A percentile compares a stretch with the other conserved stretches of the same genome.
Evolutionary conservation across 169 alveolate genomes (phyloP).

Genomic region (Eimeria acervulina): DNA sequence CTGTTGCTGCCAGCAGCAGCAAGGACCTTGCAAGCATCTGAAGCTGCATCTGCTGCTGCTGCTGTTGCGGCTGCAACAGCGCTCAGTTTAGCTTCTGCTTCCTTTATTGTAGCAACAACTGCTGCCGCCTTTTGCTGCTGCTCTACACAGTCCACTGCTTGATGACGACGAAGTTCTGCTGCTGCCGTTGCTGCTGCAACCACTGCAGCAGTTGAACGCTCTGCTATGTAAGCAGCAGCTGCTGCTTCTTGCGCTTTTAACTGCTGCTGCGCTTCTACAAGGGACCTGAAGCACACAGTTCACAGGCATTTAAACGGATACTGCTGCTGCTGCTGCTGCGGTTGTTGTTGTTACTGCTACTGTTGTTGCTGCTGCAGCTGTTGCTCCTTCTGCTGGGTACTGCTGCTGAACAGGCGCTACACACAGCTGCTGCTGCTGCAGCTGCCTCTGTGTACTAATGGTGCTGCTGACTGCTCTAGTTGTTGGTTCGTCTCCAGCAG

Average conservation of each 20-base stretch:
- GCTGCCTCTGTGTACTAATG: neutral
- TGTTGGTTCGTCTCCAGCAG: conserved; percentile 13
- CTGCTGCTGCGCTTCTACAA: conserved; percentile 19
- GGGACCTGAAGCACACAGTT: neutral
- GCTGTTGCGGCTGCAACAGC: conserved; percentile 11
- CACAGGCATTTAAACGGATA: neutral
- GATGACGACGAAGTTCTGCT: conserved; percentile 29
- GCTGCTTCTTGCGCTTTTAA: conserved; percentile 3
- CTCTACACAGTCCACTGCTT: neutral
- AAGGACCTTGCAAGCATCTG: neutral
- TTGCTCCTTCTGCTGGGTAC: neutral
- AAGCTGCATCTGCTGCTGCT: conserved; percentile 34
- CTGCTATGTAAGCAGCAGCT: conserved; percentile 5
- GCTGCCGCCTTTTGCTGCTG: conserved; percentile 16
- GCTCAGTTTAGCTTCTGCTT: neutral
- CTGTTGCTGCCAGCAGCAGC: conserved; percentile 29
- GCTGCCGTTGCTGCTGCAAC: conserved; percentile 53
- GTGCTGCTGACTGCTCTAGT: conserved; percentile 12
- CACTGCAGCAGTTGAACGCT: neutral
- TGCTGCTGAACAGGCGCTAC: neutral
- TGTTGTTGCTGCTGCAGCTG: neutral
- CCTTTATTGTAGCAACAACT: conserved; percentile 10
- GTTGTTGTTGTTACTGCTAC: neutral
- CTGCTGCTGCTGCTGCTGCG: conserved; percentile 32
- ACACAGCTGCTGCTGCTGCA: conserved; percentile 2